phyloP scores from a whole-genome alignment of 305 asterid species.

The Fraxinus ornus region DNA sequence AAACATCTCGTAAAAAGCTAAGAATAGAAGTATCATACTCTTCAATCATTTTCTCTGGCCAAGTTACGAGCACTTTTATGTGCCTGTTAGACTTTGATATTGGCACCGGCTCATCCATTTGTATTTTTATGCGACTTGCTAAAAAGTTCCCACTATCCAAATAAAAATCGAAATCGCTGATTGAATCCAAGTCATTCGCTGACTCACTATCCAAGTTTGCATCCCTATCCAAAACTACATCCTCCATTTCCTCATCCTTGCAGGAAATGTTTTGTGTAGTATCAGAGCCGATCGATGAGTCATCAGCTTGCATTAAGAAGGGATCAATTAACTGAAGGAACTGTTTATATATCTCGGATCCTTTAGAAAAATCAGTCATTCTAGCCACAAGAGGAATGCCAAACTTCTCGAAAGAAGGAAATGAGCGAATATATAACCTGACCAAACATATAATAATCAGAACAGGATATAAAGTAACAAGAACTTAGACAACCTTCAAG shows the following conservation, averaged over 20 bases:
- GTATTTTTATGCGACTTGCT: slow-evolving; percentile 25
- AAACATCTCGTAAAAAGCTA: slow-evolving; percentile 53
- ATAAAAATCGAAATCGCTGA: slow-evolving; percentile 37
- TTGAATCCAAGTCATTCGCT: slow-evolving; percentile 23
- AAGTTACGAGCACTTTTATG: slow-evolving; percentile 46
- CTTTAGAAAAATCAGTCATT: slow-evolving; percentile 53
- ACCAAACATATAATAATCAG: slow-evolving; percentile 13
- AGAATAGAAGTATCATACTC: slow-evolving; percentile 43
- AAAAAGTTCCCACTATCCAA: slow-evolving; percentile 14
- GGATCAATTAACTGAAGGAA: slow-evolving; percentile 57
- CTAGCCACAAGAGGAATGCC: slow-evolving; percentile 67
- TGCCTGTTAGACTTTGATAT: slow-evolving; percentile 5
- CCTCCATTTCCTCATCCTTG: slow-evolving; percentile 39
- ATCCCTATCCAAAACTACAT: slow-evolving; percentile 30
- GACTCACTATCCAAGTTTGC: slow-evolving; percentile 23
- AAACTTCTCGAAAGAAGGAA: slow-evolving; percentile 34
- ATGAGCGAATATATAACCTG: slow-evolving; percentile 35
- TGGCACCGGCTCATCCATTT: slow-evolving; percentile 54
- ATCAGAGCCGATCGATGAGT: slow-evolving; percentile 31
- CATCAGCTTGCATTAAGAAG: slow-evolving; percentile 39
- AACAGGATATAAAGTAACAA: slow-evolving; percentile 1
- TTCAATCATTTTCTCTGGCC: slow-evolving; percentile 57
- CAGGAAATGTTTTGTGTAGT: slow-evolving; percentile 25
- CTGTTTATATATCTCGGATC: slow-evolving; percentile 49
- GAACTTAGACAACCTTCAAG: background rate